phyloP scores from a whole-genome alignment of 805 yeast species.

The Barnettozyma pratensis region DNA sequence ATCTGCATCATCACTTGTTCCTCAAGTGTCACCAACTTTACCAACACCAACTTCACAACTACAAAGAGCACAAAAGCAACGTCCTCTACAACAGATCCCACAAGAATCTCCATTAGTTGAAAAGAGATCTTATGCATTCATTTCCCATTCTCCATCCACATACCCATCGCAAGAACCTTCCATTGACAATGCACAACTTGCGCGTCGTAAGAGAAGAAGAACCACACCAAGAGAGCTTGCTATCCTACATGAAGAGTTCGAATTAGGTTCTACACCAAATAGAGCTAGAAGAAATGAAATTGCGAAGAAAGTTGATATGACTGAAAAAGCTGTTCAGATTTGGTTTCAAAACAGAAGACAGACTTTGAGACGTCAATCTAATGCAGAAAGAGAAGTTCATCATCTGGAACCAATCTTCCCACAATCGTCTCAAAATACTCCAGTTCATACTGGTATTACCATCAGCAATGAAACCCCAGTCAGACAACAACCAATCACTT shows the following conservation, averaged over 20 bases:
- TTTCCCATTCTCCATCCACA: constrained; percentile 87
- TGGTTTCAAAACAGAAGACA: constrained; percentile 98
- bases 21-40: not conserved
- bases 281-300: constrained; percentile 70
- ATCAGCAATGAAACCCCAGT: constrained; percentile 5
- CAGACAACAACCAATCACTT: constrained; percentile 6
- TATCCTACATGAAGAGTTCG: constrained; percentile 76
- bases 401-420: constrained; percentile 22
- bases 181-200: constrained; percentile 87
- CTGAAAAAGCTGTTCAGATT: constrained; percentile 96
- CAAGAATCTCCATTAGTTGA: constrained; percentile 23
- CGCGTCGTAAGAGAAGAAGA: constrained; percentile 92
- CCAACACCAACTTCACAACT: constrained; percentile 11
- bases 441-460: not conserved
- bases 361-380: constrained; percentile 53
- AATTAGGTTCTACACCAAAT: constrained; percentile 74
- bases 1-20: not conserved
- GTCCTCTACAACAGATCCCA: not conserved
- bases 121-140: constrained; percentile 66
- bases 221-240: constrained; percentile 85
- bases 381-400: constrained; percentile 25
- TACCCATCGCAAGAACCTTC: constrained; percentile 78
- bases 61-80: not conserved
- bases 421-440: not conserved
- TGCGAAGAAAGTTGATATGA: constrained; percentile 80